Percentiles rank a stretch among this genome's conserved stretches.
Evolutionary conservation across 2,329 filamentous ascomycete genomes (phyloP).

Genomic region (Beauveria sp.): DNA sequence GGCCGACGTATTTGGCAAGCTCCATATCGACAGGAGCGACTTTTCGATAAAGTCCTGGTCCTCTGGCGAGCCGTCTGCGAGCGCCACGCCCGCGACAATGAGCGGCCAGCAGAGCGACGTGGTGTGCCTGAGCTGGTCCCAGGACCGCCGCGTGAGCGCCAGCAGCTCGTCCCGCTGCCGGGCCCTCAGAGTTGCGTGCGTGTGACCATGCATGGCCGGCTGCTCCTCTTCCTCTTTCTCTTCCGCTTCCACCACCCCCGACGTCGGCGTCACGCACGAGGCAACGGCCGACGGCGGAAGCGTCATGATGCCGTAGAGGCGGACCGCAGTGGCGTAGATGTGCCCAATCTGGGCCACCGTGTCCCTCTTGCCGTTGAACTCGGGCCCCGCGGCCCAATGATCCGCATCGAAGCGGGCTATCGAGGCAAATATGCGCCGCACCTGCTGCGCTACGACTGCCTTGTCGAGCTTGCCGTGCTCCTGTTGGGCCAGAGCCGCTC

Average conservation of each 20-base stretch:
- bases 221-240: not conserved
- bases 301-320: not conserved
- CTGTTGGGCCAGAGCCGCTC: not conserved
- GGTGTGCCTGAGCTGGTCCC: not conserved
- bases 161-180: not conserved
- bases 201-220: not conserved
- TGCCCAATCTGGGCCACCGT: not conserved
- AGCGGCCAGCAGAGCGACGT: conserved; percentile 3
- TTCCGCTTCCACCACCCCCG: too few relatives aligned
- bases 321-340: not conserved
- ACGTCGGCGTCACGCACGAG: not conserved
- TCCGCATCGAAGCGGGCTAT: not conserved
- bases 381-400: not conserved
- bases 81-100: not conserved
- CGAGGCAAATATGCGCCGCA: not conserved
- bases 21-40: not conserved
- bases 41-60: not conserved
- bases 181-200: not conserved
- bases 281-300: not conserved
- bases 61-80: not conserved
- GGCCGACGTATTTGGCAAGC: not conserved
- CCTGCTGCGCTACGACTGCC: not conserved
- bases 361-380: not conserved
- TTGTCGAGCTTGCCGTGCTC: not conserved
- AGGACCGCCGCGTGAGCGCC: not conserved